phyloP scores from a whole-genome alignment of 2,329 filamentous ascomycete species.

The Trichoderma atroviride region DNA sequence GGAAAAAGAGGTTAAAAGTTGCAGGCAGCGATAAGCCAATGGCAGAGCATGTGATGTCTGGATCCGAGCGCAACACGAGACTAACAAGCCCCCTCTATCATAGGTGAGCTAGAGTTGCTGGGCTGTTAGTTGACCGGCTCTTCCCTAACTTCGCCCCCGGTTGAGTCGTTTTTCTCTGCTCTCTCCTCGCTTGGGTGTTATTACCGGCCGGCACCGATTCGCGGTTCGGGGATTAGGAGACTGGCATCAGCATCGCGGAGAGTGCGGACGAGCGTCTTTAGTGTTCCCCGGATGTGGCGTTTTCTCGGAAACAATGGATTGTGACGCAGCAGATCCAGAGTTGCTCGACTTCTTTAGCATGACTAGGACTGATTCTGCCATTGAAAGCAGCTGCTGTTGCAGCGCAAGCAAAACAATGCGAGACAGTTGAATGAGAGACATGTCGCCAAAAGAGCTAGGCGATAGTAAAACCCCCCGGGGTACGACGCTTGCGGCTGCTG shows the following conservation, averaged over 20 bases:
- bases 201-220: background rate
- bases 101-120: background rate
- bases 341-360: background rate
- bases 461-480: conserved; percentile 12
- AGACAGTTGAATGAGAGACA: background rate
- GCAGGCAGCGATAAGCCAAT: conserved; percentile 18
- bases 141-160: background rate
- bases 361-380: background rate
- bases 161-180: background rate
- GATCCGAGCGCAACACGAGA: conserved; percentile 21
- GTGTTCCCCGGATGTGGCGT: background rate
- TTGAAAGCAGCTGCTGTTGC: background rate
- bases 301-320: conserved; percentile 9
- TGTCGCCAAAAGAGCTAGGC: background rate
- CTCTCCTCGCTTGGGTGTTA: background rate
- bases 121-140: background rate
- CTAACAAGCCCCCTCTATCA: background rate
- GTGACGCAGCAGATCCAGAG: background rate
- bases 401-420: background rate
- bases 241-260: background rate
- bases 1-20: conserved; percentile 2
- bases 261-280: background rate
- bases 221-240: background rate
- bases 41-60: conserved; percentile 22
- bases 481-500: conserved; percentile 19